Evolutionary conservation across 2,329 filamentous ascomycete species (phyloP).

Genomic region (Clarireedia paspali): DNA sequence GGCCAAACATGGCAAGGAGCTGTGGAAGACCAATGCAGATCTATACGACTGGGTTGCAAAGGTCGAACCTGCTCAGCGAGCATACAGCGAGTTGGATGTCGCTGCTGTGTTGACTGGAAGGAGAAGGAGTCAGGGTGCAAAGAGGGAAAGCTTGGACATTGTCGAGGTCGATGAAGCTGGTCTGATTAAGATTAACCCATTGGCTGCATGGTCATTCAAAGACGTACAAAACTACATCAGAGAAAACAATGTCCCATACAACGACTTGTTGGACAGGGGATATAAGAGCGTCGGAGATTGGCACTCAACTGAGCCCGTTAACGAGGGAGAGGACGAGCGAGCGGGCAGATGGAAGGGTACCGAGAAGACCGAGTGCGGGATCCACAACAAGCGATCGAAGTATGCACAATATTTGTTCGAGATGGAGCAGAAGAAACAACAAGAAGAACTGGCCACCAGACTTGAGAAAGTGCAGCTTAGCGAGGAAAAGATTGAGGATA

Average conservation of each 20-base stretch:
- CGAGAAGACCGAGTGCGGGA: conserved; percentile 93
- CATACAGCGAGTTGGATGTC: conserved; percentile 80
- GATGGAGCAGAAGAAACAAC: conserved; percentile 27
- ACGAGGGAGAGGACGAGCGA: conserved; percentile 88
- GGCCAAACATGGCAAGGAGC: conserved; percentile 66
- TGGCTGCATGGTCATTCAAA: conserved; percentile 88
- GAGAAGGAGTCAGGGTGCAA: conserved; percentile 84
- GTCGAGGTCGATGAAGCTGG: conserved; percentile 84
- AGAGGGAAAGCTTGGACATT: conserved; percentile 82
- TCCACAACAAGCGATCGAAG: conserved; percentile 94
- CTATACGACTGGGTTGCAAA: conserved; percentile 97
- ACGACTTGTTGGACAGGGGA: conserved; percentile 80
- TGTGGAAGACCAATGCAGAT: conserved; percentile 82
- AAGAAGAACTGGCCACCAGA: conserved; percentile 22
- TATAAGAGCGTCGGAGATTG: conserved; percentile 98
- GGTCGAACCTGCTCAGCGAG: conserved; percentile 89
- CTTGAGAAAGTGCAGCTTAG: conserved; percentile 20
- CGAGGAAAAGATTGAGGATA: conserved; percentile 12
- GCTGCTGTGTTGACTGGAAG: conserved; percentile 89
- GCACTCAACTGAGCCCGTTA: conserved; percentile 91
- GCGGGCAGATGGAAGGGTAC: conserved; percentile 96
- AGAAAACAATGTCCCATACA: conserved; percentile 86
- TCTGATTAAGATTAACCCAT: conserved; percentile 93
- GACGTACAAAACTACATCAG: conserved; percentile 85
- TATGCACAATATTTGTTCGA: conserved; percentile 65